Percentiles rank a stretch among this genome's conserved stretches.
These are phyloP conservation scores for Candida awuae DNA, from an alignment of 805 yeast genomes.

Conservation along the genomic window DNA sequence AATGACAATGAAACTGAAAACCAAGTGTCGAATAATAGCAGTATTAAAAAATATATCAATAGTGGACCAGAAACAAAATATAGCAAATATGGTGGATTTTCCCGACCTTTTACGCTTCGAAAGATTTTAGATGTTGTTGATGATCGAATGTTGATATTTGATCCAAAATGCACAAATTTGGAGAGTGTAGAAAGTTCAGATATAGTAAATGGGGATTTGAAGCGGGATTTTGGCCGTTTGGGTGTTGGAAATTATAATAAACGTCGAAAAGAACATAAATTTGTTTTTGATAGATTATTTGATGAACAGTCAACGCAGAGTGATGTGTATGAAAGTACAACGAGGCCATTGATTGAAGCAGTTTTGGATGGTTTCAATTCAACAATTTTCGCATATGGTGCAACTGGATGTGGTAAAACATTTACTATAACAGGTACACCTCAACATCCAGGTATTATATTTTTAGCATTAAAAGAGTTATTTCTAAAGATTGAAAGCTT, in stretches of 20 bases:
- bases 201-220: no score
- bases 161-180: no score
- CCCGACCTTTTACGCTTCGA: slow-evolving; percentile 35
- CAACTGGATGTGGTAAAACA: slow-evolving; percentile 98
- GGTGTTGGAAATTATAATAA: slow-evolving; percentile 25
- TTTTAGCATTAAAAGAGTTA: slow-evolving; percentile 68
- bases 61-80: background rate
- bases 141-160: slow-evolving; percentile 78
- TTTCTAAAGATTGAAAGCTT: slow-evolving; percentile 52
- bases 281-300: slow-evolving; percentile 74
- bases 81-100: background rate
- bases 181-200: no score
- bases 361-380: slow-evolving; percentile 82
- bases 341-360: slow-evolving; percentile 63
- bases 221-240: background rate
- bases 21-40: slow-evolving; percentile 20
- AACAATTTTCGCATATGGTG: slow-evolving; percentile 93
- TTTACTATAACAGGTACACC: slow-evolving; percentile 78
- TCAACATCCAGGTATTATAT: slow-evolving; percentile 70
- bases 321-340: slow-evolving; percentile 58
- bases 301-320: slow-evolving; percentile 58
- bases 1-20: background rate
- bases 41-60: slow-evolving; percentile 24
- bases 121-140: slow-evolving; percentile 74
- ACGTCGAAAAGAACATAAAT: slow-evolving; percentile 63